Evolutionary conservation across 1,284 basidiomycete species (phyloP), one percentile per base, ranked within the genome.

Genomic region (Trichosporon asahii): DNA sequence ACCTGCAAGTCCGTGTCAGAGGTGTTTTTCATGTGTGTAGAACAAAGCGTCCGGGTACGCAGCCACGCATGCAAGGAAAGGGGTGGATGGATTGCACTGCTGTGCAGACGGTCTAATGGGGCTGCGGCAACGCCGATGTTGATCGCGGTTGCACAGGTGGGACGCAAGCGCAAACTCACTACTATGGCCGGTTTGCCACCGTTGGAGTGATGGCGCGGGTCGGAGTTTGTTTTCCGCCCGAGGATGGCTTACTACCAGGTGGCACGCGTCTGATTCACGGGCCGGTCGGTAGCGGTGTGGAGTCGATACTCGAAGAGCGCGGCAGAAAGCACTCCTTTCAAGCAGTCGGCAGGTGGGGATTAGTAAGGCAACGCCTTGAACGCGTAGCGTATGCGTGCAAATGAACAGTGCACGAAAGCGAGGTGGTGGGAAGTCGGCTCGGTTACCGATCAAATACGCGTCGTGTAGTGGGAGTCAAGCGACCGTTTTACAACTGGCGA

Each of bases 201-300:
- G 57, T 18, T n/a, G 57, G 27, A 33, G 49, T 18, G 57, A n/a
- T 61, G 29, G 27, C 57, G 57, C 57, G 29, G 18, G 23, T 31
- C 57, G 57, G 57, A 61, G 57, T 61, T 61, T n/a, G 27, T 31
- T 61, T 31, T n/a, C 57, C 57, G 57, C 57, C 57, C 57, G 57
- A 29, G 11, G 57, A 31, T 31, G 57, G 57, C 57, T 61, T 61
- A 61, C 57, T 61, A 61, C 57, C 57, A 31, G 29, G 29, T 57
- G 57, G 57, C 57, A 61, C 57, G 57, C 57, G 57, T 61, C 29
- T 3, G 0, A 31, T 61, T 33, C 57, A 31, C 57, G 57, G 29
- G 57, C 57, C 57, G 29, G 29, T 21, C 7, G 57, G 57, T 31
- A 60, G 55, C 49, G 18, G 49, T 53, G n/a, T 53, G 21, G 49